Base-by-base conservation (phyloP, 2,329 filamentous ascomycete genomes). In the Phialemoniopsis sp. region DNA sequence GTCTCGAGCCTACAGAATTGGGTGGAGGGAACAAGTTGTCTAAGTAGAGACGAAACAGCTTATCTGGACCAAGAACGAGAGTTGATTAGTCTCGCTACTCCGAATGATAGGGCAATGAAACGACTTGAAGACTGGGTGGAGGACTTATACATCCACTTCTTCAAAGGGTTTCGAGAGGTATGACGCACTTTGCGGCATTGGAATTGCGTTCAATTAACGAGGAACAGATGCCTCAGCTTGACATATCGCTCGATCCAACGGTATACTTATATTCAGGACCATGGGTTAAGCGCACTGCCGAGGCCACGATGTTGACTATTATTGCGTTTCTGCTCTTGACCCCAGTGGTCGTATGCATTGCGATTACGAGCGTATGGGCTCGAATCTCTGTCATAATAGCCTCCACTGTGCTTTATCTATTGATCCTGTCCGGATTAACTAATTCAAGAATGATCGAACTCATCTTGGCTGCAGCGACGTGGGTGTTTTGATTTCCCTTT, bases 391-490 rank as follows among this genome's bases (percentile, higher is more conserved):
- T 41, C 32, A 41, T 44, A 36, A 41, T 44, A 13, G 28, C 32
- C 9, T 44, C 39, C 3, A 41, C 38, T 9, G 26, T 30, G 9
- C 32, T 17, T 18, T 40, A 32, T 15, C 19, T 44, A n/a, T 32
- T 16, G 13, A 29, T 44, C 16, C 31, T 44, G 34, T 14, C 42
- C 6, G 12, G 21, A 16, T 19, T 44, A 33, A 44, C 42, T 29
- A 41, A 30, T 10, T 37, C 39, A 13, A 41, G 30, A 17, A 44
- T 37, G 36, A 44, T 41, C 4, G 42, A 44, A 16, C 36, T 44
- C 17, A 35, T 44, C 34, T 36, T 44, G 18, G 42, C 42, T 21
- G 42, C 39, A 18, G 42, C 42, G 21, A 44, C 39, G 42, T 41
- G 32, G 29, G 42, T 44, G 14, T 18, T 6, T 10, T 26, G 21